Evolutionary conservation across 164 flowering plant genomes (phyloP).

Genomic region (Taxillus chinensis): DNA sequence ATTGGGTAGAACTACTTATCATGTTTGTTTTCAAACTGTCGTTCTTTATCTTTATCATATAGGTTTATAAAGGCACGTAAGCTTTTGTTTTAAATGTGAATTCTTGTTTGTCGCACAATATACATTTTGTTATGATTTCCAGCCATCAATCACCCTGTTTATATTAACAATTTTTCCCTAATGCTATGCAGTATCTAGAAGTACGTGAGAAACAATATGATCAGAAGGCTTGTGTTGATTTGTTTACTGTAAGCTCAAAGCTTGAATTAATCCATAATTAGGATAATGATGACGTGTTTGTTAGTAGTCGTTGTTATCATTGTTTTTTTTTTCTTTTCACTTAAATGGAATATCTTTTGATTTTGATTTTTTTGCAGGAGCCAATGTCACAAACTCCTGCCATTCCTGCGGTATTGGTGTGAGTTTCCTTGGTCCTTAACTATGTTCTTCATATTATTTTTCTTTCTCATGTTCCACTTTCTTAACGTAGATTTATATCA

Average conservation of each 20-base stretch:
- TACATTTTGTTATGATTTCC: no score
- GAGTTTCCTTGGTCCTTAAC: slow-evolving; percentile 26
- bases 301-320: neutral
- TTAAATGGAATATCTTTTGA: neutral
- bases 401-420: slow-evolving; percentile 73
- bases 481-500: neutral
- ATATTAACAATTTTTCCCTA: neutral
- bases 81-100: no score
- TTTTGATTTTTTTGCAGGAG: slow-evolving; percentile 34
- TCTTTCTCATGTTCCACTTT: neutral
- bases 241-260: slow-evolving; percentile 60
- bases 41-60: no score
- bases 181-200: slow-evolving; percentile 58
- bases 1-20: no score
- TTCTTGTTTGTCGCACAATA: no score
- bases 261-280: neutral
- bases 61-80: no score
- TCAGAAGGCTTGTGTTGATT: slow-evolving; percentile 61
- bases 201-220: slow-evolving; percentile 98
- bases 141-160: no score
- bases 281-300: neutral
- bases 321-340: neutral
- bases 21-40: no score
- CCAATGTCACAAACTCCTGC: slow-evolving; percentile 41
- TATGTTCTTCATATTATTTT: neutral